A percentile compares a stretch with the other conserved stretches of the same genome.
Conservation (phyloP, 306 rosid species). For the Corylus americana region DNA sequence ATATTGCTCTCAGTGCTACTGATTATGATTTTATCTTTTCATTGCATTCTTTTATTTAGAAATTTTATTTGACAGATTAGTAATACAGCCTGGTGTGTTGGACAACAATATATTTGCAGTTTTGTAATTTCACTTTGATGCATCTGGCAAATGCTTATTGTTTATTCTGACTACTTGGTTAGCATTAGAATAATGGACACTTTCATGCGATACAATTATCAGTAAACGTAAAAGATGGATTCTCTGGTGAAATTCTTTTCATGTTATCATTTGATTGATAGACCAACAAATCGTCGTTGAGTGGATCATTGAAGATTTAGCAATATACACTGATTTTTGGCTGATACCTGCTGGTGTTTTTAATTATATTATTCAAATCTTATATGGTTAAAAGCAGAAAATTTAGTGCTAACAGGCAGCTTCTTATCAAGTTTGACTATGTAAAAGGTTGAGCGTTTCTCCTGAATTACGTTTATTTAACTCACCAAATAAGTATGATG, state of each 20-base stretch:
- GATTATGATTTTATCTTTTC: slow-evolving; percentile 1
- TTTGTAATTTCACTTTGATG: neutral
- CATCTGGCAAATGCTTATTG: neutral
- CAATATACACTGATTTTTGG: neutral
- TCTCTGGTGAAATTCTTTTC: neutral
- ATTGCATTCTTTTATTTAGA: neutral
- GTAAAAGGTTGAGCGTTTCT: slow-evolving; percentile 60
- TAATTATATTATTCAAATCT: slow-evolving; percentile 20
- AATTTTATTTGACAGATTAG: neutral
- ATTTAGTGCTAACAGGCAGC: slow-evolving; percentile 36
- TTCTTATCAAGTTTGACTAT: slow-evolving; percentile 52
- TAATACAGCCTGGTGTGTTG: neutral
- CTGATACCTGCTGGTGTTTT: slow-evolving; percentile 28
- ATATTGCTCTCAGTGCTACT: neutral
- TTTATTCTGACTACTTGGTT: neutral
- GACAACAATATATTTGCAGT: neutral
- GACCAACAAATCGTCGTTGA: neutral
- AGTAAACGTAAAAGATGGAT: neutral
- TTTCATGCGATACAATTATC: neutral
- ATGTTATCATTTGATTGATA: neutral
- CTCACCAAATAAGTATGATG: slow-evolving; percentile 91
- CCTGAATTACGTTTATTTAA: slow-evolving; percentile 48
- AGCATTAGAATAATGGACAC: neutral
- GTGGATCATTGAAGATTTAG: slow-evolving; percentile 23
- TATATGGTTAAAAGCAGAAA: slow-evolving; percentile 33